Evolutionary conservation across 495 filamentous ascomycete genomes (phyloP).

Genomic region (Recurvomyces mirabilis): DNA sequence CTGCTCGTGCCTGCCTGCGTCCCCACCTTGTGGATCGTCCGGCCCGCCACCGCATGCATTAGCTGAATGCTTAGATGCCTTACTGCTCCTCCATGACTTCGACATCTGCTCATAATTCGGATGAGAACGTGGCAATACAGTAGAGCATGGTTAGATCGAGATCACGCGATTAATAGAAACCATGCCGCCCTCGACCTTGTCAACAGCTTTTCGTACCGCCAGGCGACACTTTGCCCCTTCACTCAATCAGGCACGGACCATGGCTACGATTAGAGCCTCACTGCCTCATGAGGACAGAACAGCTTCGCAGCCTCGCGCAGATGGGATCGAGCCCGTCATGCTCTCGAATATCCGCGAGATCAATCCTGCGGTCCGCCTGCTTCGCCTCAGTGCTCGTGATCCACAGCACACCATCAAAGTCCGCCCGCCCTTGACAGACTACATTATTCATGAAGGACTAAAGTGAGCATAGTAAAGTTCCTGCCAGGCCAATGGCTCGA

Average conservation of each 20-base stretch:
- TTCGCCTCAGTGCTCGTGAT: constrained; percentile 16
- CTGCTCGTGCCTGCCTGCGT: too few relatives aligned
- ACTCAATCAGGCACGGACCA: neutral
- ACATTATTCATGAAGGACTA: constrained; percentile 30
- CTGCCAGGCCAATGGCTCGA: constrained; percentile 89
- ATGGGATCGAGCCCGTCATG: constrained; percentile 18
- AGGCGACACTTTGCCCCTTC: neutral
- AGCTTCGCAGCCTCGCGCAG: constrained; percentile 18
- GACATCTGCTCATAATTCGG: too few relatives aligned
- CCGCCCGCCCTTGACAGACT: neutral
- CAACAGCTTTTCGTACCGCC: neutral
- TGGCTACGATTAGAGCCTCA: constrained; percentile 19
- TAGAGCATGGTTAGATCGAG: too few relatives aligned
- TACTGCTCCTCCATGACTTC: too few relatives aligned
- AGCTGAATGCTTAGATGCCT: too few relatives aligned
- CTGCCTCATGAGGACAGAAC: constrained; percentile 23
- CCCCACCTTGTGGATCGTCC: too few relatives aligned
- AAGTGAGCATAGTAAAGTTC: constrained; percentile 57
- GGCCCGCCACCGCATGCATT: too few relatives aligned
- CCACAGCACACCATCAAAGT: constrained; percentile 18
- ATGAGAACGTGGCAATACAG: neutral
- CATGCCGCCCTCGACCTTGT: too few relatives aligned
- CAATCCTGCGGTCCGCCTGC: constrained; percentile 19
- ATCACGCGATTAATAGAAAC: too few relatives aligned
- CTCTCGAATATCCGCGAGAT: constrained; percentile 20